Evolutionary conservation across 768 basidiomycete species (phyloP).

Genomic region (Boletus subparvulus): DNA sequence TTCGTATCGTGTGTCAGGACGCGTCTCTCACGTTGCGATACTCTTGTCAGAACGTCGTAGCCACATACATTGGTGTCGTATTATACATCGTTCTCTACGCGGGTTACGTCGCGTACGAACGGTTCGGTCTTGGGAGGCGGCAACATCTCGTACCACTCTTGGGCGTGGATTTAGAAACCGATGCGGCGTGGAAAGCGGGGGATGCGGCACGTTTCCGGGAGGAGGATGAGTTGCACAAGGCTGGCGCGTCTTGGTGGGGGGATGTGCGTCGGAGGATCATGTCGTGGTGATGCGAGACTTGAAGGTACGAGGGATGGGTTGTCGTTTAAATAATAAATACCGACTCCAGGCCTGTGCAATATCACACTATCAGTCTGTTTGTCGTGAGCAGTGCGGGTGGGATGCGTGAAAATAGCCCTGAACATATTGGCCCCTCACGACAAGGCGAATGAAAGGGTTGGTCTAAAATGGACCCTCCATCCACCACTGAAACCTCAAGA

Average conservation of each 20-base stretch:
- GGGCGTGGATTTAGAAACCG: conserved; percentile 52
- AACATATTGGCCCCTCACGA: neutral
- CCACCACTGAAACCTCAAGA: too few relatives aligned
- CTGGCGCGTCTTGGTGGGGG: neutral
- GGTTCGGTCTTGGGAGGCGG: conserved; percentile 28
- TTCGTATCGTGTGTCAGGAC: neutral
- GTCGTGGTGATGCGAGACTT: neutral
- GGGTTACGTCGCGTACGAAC: conserved; percentile 44
- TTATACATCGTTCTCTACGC: conserved; percentile 46
- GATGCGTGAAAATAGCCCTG: neutral
- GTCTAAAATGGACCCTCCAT: neutral
- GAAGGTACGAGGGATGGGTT: neutral
- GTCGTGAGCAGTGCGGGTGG: neutral
- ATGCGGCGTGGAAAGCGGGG: conserved; percentile 52
- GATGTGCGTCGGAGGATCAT: neutral
- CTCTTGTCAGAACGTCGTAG: conserved; percentile 46
- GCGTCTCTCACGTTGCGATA: neutral
- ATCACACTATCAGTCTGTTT: neutral
- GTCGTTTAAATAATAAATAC: neutral
- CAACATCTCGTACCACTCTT: conserved; percentile 42
- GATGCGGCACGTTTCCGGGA: conserved; percentile 39
- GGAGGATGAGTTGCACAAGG: conserved; percentile 22
- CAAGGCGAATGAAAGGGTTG: neutral
- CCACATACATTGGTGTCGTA: conserved; percentile 53
- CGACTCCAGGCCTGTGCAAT: neutral